Conservation (phyloP, 192 early-diverging fungal species). For the Spizellomyces punctatus region DNA sequence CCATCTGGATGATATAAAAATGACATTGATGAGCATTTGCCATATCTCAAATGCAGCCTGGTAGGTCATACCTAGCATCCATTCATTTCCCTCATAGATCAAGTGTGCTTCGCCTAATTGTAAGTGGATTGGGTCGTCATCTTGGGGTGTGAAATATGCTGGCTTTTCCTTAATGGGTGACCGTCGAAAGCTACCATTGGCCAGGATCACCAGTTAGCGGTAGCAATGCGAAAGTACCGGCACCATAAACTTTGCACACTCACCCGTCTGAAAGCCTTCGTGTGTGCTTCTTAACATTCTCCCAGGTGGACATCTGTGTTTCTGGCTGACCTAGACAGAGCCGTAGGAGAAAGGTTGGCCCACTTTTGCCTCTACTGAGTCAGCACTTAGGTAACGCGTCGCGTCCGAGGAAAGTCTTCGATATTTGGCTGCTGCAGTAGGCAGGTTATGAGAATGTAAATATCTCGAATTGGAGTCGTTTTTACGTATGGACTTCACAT, state of each 20-base stretch:
- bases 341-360: no score
- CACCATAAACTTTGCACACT: background rate
- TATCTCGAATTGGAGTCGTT: no score
- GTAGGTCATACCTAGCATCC: conserved; percentile 14
- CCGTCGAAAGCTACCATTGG: background rate
- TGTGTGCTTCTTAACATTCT: conserved; percentile 5
- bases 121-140: conserved; percentile 7
- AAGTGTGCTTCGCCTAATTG: conserved; percentile 10
- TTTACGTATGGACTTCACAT: no score
- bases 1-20: background rate
- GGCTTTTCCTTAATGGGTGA: background rate
- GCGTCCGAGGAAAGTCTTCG: no score
- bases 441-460: no score
- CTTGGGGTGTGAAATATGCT: background rate
- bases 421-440: no score
- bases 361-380: no score
- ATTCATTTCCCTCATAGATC: conserved; percentile 19
- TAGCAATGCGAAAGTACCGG: background rate
- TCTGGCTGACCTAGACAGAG: no score
- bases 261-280: conserved; percentile 9
- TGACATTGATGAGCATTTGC: background rate
- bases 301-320: conserved; percentile 1
- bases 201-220: background rate
- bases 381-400: no score
- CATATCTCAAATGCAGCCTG: background rate